Percentiles rank a stretch among this genome's conserved stretches.
Evolutionary conservation across 768 basidiomycete species (phyloP).

Genomic region (Nidularia pulvinata): DNA sequence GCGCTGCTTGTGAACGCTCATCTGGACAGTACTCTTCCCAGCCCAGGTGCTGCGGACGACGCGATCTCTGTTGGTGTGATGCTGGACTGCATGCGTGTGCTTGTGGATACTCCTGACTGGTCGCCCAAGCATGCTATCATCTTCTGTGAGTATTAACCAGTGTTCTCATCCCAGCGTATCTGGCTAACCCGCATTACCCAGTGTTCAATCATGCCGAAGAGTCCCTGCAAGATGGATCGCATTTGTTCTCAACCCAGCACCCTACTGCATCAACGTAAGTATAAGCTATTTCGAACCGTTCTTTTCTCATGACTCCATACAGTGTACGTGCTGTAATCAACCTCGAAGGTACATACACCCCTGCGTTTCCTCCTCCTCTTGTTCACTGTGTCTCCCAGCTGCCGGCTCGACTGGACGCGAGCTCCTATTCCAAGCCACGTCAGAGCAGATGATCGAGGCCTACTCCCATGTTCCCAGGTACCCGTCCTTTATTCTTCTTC

Average conservation of each 20-base stretch:
- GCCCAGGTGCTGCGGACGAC: conserved; percentile 90
- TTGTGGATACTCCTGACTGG: conserved; percentile 67
- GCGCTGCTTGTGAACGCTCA: conserved; percentile 90
- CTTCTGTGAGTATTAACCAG: conserved; percentile 58
- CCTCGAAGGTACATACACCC: conserved; percentile 65
- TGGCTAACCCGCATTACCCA: conserved; percentile 18
- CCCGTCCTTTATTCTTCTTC: conserved; percentile 1
- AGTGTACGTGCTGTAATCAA: conserved; percentile 89
- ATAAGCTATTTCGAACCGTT: not conserved
- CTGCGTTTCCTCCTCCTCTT: not conserved
- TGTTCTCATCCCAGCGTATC: not conserved
- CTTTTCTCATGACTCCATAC: conserved; percentile 2
- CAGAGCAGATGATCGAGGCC: conserved; percentile 91
- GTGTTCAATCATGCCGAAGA: conserved; percentile 98
- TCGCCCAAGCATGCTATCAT: conserved; percentile 77
- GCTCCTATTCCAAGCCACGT: conserved; percentile 94
- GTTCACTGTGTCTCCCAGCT: conserved; percentile 39
- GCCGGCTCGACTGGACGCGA: conserved; percentile 89
- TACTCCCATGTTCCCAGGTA: conserved; percentile 84
- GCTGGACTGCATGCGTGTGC: conserved; percentile 85
- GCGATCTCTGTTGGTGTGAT: conserved; percentile 88
- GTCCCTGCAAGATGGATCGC: conserved; percentile 92
- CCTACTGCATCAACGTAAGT: conserved; percentile 67
- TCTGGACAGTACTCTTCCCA: conserved; percentile 87
- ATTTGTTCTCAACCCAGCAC: conserved; percentile 92